Evolutionary conservation across 345 rosid species (phyloP).

Genomic region (Arabis hirsuta): DNA sequence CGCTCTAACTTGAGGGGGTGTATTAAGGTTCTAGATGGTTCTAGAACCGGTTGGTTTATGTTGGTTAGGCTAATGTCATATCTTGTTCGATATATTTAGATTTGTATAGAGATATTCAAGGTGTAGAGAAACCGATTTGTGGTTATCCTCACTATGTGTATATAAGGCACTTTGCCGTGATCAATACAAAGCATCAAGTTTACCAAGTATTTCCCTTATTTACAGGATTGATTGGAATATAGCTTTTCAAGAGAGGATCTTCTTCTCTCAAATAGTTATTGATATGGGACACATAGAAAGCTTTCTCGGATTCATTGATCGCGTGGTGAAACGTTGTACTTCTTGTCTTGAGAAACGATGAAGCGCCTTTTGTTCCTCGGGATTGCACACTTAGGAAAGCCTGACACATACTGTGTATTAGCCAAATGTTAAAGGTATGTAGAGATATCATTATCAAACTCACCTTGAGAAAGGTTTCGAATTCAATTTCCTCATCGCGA

Average conservation of each 20-base stretch:
- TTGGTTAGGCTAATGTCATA: too few relatives aligned
- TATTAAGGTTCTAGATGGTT: too few relatives aligned
- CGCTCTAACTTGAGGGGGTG: too few relatives aligned
- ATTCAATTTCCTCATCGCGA: conserved; percentile 63
- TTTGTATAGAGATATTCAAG: too few relatives aligned
- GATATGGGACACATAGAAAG: conserved; percentile 81
- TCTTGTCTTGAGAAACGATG: conserved; percentile 79
- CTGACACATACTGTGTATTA: conserved; percentile 37
- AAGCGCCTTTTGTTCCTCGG: conserved; percentile 51
- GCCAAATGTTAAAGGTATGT: neutral
- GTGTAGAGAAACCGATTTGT: too few relatives aligned
- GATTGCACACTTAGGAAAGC: conserved; percentile 66
- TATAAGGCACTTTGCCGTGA: too few relatives aligned
- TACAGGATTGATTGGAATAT: conserved; percentile 67
- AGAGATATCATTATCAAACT: conserved; percentile 34
- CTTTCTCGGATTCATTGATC: conserved; percentile 74
- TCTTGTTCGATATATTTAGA: too few relatives aligned
- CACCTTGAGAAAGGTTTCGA: conserved; percentile 83
- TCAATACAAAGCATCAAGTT: too few relatives aligned
- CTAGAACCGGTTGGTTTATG: too few relatives aligned
- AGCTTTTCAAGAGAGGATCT: conserved; percentile 67
- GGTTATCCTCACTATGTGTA: too few relatives aligned
- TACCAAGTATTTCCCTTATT: too few relatives aligned
- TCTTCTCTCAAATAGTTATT: conserved; percentile 73
- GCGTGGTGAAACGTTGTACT: conserved; percentile 81